Conservation (phyloP, 75 land plant species). For the Azolla pinnata region DNA sequence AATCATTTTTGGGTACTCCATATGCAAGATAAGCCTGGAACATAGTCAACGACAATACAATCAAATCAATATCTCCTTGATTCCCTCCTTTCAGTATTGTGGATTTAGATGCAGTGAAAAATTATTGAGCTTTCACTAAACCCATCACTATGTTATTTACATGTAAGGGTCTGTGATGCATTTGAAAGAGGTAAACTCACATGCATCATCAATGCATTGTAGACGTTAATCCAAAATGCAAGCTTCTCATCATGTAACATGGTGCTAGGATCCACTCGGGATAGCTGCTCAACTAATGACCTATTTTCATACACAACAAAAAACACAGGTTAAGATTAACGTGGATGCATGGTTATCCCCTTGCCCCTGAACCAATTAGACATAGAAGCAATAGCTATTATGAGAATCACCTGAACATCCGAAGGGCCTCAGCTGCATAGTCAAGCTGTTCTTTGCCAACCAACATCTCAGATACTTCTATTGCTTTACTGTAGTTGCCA, state of each 20-base stretch:
- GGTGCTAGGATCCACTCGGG: constrained; percentile 52
- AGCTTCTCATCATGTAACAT: constrained; percentile 54
- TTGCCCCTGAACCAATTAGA: no score
- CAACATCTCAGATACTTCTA: constrained; percentile 77
- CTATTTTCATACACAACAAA: constrained; percentile 17
- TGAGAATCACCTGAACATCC: constrained; percentile 60
- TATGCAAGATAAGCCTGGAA: constrained; percentile 84
- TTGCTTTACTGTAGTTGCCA: constrained; percentile 52
- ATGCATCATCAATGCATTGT: constrained; percentile 90
- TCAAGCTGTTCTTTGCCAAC: constrained; percentile 79
- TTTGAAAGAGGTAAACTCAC: no score
- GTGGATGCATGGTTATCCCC: no score
- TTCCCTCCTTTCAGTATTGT: no score
- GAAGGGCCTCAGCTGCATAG: constrained; percentile 65
- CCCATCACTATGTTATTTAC: no score
- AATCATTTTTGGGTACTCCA: constrained; percentile 76
- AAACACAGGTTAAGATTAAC: neutral
- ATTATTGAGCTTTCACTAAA: no score
- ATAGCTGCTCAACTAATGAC: constrained; percentile 70
- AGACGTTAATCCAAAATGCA: constrained; percentile 88
- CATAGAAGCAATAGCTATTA: no score
- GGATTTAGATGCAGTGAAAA: no score
- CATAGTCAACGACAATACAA: no score
- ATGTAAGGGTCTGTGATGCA: no score
- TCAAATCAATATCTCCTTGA: no score